Conservation (phyloP, 1,284 basidiomycete species). For the Malassezia obtusa region DNA sequence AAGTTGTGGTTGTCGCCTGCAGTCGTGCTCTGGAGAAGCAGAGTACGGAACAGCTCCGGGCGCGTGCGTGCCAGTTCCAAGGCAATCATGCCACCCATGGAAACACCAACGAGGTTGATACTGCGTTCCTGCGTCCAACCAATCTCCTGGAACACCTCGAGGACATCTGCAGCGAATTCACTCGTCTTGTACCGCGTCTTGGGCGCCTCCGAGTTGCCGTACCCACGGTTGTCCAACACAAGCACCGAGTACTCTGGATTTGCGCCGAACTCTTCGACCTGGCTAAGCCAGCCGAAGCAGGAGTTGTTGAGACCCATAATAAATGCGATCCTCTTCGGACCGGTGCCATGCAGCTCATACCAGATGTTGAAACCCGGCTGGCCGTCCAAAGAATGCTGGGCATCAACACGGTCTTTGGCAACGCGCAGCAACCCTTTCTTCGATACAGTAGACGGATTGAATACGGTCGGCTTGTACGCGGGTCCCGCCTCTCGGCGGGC, state of each 20-base stretch:
- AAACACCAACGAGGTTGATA: conserved; percentile 67
- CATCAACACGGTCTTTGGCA: conserved; percentile 20
- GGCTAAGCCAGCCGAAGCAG: conserved; percentile 48
- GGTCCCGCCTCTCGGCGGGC: conserved; percentile 19
- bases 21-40: conserved; percentile 38
- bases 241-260: conserved; percentile 55
- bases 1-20: conserved; percentile 21
- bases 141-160: conserved; percentile 59
- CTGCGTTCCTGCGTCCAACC: conserved; percentile 60
- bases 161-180: conserved; percentile 67
- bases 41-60: conserved; percentile 20
- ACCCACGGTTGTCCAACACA: conserved; percentile 79
- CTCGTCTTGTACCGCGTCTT: conserved; percentile 52
- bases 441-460: conserved; percentile 31
- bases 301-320: conserved; percentile 49
- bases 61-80: conserved; percentile 38
- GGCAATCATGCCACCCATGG: conserved; percentile 76
- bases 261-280: conserved; percentile 43
- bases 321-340: conserved; percentile 29
- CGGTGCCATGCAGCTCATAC: conserved; percentile 46
- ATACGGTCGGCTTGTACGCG: conserved; percentile 33
- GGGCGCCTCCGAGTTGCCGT: conserved; percentile 65
- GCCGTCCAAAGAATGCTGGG: conserved; percentile 9
- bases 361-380: conserved; percentile 35
- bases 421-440: conserved; percentile 21